phyloP scores from a whole-genome alignment of 2,329 filamentous ascomycete species.

The Amesomyces nigricolor region DNA sequence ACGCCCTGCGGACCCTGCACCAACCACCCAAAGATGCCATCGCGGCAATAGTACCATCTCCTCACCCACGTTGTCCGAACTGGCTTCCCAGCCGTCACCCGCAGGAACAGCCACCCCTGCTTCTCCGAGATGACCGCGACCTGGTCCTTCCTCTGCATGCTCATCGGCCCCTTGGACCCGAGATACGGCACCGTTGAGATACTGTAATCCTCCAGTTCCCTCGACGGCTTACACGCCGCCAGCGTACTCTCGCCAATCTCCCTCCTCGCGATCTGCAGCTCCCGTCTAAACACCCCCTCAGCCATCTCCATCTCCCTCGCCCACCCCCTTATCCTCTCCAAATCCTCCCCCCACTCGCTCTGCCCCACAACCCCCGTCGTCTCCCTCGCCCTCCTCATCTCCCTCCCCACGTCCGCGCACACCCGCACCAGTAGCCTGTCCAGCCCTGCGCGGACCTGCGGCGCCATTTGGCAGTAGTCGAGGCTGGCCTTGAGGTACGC shows the following conservation, averaged over 20 bases:
- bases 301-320: slow-evolving; percentile 86
- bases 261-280: slow-evolving; percentile 71
- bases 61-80: slow-evolving; percentile 84
- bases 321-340: slow-evolving; percentile 91
- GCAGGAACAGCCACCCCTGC: slow-evolving; percentile 88
- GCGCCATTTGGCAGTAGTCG: slow-evolving; percentile 85
- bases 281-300: slow-evolving; percentile 76
- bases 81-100: slow-evolving; percentile 78
- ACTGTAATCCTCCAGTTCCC: slow-evolving; percentile 90
- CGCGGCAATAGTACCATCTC: slow-evolving; percentile 92
- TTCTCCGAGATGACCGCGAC: slow-evolving; percentile 62
- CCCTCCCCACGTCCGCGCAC: slow-evolving; percentile 81
- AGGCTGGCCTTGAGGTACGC: slow-evolving; percentile 86
- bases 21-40: slow-evolving; percentile 94
- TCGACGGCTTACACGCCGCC: slow-evolving; percentile 66
- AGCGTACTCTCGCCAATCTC: slow-evolving; percentile 78
- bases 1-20: slow-evolving; percentile 80
- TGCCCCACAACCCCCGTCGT: slow-evolving; percentile 47
- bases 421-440: slow-evolving; percentile 82
- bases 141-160: slow-evolving; percentile 52
- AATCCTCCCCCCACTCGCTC: slow-evolving; percentile 65
- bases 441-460: slow-evolving; percentile 75
- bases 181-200: slow-evolving; percentile 85
- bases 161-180: slow-evolving; percentile 62
- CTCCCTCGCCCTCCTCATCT: slow-evolving; percentile 70